Conservation (phyloP, 2,329 filamentous ascomycete species). For the Penicillium sp. region DNA sequence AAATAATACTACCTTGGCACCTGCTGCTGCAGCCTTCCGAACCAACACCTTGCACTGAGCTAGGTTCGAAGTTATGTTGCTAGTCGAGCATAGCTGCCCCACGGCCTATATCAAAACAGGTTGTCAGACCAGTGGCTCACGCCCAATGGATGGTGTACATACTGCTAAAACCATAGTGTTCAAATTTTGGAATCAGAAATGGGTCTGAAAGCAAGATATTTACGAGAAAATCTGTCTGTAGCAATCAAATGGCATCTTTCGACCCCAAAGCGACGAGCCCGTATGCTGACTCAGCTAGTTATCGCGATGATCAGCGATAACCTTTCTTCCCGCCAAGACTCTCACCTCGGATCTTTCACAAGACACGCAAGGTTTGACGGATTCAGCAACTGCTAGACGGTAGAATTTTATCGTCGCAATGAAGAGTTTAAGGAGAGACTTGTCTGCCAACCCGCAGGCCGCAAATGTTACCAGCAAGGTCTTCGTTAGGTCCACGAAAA, state of each 20-base stretch:
- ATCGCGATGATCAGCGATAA: conserved; percentile 19
- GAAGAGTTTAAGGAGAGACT: conserved; percentile 55
- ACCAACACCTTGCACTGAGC: conserved; percentile 65
- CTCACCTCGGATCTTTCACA: conserved; percentile 9
- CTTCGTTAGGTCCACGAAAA: conserved; percentile 88
- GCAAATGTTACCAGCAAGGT: conserved; percentile 87
- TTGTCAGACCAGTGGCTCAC: conserved; percentile 5
- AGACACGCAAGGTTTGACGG: conserved; percentile 2
- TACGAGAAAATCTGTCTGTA: not conserved
- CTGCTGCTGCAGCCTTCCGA: conserved; percentile 61
- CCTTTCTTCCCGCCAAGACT: conserved; percentile 17
- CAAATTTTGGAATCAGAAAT: not conserved
- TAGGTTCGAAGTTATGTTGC: conserved; percentile 68
- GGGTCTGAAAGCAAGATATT: too few species aligned
- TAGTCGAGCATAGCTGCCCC: conserved; percentile 80
- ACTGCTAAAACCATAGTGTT: conserved; percentile 26
- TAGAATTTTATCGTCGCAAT: conserved; percentile 33
- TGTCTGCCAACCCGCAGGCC: conserved; percentile 47
- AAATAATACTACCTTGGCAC: conserved; percentile 57
- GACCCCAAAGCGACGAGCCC: conserved; percentile 3
- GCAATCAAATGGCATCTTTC: not conserved
- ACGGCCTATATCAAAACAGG: conserved; percentile 54
- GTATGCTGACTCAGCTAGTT: conserved; percentile 17
- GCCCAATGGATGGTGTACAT: conserved; percentile 2
- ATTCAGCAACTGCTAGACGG: conserved; percentile 6